phyloP scores from a whole-genome alignment of 2,329 filamentous ascomycete genomes.

The Ceratocystis cubensis region DNA sequence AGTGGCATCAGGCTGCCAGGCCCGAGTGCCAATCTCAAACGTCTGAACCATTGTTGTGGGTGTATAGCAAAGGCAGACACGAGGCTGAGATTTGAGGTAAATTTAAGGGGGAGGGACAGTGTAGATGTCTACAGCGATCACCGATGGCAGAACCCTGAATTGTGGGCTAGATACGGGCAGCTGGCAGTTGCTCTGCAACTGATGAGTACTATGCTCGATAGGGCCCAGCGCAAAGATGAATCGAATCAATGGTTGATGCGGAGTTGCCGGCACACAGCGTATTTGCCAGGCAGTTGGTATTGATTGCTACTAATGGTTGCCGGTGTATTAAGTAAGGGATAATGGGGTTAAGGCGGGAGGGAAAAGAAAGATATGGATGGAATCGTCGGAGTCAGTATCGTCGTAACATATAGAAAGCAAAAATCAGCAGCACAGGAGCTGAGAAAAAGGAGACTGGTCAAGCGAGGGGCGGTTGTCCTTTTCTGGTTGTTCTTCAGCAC shows the following conservation, averaged over 20 bases:
- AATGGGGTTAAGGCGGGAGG: neutral
- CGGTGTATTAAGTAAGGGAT: neutral
- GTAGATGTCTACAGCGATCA: neutral
- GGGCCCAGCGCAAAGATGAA: conserved; percentile 6
- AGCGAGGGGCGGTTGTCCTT: conserved; percentile 8
- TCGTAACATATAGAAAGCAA: conserved; percentile 20
- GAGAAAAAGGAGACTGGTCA: conserved; percentile 12
- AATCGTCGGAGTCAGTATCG: conserved; percentile 7
- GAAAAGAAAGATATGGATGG: conserved; percentile 12
- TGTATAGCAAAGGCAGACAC: neutral
- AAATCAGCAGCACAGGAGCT: neutral
- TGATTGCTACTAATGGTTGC: neutral
- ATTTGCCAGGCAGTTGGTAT: neutral
- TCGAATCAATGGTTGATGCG: neutral
- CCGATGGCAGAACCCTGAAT: neutral
- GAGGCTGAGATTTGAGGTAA: no score
- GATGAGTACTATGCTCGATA: conserved; percentile 1
- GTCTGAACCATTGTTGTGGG: conserved; percentile 61
- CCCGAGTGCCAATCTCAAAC: conserved; percentile 92
- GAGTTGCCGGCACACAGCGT: neutral
- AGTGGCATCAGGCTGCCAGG: conserved; percentile 91
- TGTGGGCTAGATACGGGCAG: neutral
- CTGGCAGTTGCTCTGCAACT: neutral
- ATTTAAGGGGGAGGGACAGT: neutral
- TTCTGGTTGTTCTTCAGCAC: neutral